Base-by-base conservation (phyloP, 768 basidiomycete genomes). In the Clitopilus passeckerianus region DNA sequence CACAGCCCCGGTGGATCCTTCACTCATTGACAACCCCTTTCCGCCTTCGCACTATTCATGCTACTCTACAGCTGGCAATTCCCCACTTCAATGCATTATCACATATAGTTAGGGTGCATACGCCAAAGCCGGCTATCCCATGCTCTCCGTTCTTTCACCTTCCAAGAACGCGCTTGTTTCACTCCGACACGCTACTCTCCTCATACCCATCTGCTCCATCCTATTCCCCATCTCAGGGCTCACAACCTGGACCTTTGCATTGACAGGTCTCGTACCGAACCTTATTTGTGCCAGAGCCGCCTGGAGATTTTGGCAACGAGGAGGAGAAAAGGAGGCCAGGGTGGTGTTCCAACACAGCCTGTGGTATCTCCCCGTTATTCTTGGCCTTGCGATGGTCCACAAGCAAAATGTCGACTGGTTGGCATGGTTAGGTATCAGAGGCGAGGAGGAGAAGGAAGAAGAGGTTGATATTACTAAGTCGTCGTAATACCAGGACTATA, bases 1-100 rank as follows among this genome's bases (percentile, higher is more conserved):
- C 34, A 67, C 75, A 27, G 57, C 66, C 6, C 63, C 74, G 5
- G 60, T 80, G 27, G 81, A 85, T 62, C 34, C 77, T 12, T 69
- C 81, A n/a, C 67, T 84, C 54, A 75, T 88, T 55, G 85, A 95
- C 70, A 95, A 92, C 68, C 87, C 0, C 81, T 97, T 43, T 84
- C 90, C 0, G 88, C 94, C 0, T 73, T 91, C 59, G 85, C 88
- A 1, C 77, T 99, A 2, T 93, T 91, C 75, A 80, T 88, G 73
- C 73, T 98, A 53, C 81, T 97, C 8, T 99, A 87, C 76, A 90
- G 90, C 61, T 99, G 96, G 96, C 97, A 99, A 70, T 98, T 98
- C 75, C 95, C 34, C 96, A 99, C 72, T 98, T 99, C 77, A 98
- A 95, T 72, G 73, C 93, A 1, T 79, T 99, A n/a, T 87, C 95